Evolutionary conservation across 2,329 filamentous ascomycete genomes (phyloP), one percentile per base, ranked within the genome.

Genomic region (Fusarium pseudoanthophilum): DNA sequence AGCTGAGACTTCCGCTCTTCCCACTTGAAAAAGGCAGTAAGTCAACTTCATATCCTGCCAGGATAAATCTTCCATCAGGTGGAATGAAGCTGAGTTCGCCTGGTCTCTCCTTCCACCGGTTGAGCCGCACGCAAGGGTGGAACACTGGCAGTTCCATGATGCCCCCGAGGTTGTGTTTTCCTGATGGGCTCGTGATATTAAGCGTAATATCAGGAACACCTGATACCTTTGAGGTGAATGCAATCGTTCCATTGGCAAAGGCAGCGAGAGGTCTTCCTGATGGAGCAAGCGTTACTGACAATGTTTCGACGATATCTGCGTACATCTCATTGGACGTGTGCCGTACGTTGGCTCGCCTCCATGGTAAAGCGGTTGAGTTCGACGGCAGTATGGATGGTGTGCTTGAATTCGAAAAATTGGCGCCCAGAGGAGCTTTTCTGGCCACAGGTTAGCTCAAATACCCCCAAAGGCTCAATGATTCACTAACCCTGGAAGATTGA

Each of bases 321-420:
- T 98, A 98, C 75, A 99, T 87, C 82, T 99, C 96, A 82, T 98
- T 99, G 62, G 93, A 97, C 8, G 95, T 98, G 82, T 99, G 96
- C 21, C 95, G 89, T 60, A 99, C 96, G 78, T 97, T 97, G 43
- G 94, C 91, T 69, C 95, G 88, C 70, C 96, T 90, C 96, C 96
- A 99, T 3, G 95, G 95, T 45, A 98, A 78, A 13, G 89, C 86
- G 1, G 88, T 86, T 2, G 85, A 85, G 74, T 85, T 88, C 21
- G 85, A 80, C 24, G 84, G 74, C 20, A 84, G 69, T 13, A 88
- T 78, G 13, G 84, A 83, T 1, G 86, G 80, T 21, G 81, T 66
- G 48, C 76, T 81, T 3, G 85, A 77, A 60, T 80, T 84, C 24
- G 82, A 79, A 55, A 84, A 83, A 67, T 79, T 81, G 10, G 80